phyloP scores from a whole-genome alignment of 441 rosid species.

The Bruguiera hainesii region DNA sequence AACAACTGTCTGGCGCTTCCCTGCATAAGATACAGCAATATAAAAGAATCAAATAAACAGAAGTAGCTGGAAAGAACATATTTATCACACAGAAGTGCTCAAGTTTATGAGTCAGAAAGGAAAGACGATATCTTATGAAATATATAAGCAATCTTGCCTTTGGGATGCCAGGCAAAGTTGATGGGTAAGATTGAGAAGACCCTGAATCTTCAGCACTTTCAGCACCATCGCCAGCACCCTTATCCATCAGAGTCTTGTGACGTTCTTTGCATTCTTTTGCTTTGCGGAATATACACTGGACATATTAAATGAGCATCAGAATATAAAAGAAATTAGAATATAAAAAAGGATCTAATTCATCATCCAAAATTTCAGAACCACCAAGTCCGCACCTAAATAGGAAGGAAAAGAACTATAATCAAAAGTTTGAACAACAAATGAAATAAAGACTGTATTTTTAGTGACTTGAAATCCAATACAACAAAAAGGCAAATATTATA shows the following conservation, averaged over 20 bases:
- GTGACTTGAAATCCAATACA: slow-evolving; percentile 10
- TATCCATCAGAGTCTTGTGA: slow-evolving; percentile 90
- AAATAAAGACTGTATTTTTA: not conserved
- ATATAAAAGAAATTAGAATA: not conserved
- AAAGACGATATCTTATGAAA: not conserved
- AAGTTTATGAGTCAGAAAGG: not conserved
- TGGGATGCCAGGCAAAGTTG: slow-evolving; percentile 99
- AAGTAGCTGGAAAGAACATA: slow-evolving; percentile 22
- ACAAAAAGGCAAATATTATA: not conserved
- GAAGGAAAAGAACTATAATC: slow-evolving; percentile 4
- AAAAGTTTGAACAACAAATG: slow-evolving; percentile 7
- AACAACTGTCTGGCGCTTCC: slow-evolving; percentile 99
- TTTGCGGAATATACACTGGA: slow-evolving; percentile 89
- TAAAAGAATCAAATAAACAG: slow-evolving; percentile 17
- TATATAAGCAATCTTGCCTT: slow-evolving; percentile 49
- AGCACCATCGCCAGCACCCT: slow-evolving; percentile 88
- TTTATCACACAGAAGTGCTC: not conserved
- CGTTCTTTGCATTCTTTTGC: slow-evolving; percentile 98
- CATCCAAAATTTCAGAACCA: slow-evolving; percentile 4
- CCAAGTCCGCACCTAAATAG: not conserved
- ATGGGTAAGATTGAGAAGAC: slow-evolving; percentile 96
- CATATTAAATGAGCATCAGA: slow-evolving; percentile 21
- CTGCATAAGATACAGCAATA: slow-evolving; percentile 47
- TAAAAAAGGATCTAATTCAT: slow-evolving; percentile 4
- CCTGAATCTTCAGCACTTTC: slow-evolving; percentile 99